These are phyloP conservation scores for Heteromeles arbutifolia DNA, from an alignment of 306 rosid species.

Conservation along the genomic window DNA sequence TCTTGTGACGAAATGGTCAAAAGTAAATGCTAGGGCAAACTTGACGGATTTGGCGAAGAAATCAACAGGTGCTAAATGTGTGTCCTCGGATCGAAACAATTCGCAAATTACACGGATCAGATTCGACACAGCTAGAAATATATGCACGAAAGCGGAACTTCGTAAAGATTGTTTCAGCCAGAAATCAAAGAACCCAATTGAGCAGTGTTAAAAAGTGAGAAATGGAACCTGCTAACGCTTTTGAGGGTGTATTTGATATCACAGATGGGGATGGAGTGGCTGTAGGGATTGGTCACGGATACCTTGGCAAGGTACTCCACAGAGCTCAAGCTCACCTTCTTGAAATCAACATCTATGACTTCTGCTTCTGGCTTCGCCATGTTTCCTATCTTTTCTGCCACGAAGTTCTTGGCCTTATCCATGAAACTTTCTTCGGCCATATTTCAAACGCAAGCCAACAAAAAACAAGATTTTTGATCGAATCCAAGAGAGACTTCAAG, in stretches of 20 bases:
- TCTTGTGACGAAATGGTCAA: neutral
- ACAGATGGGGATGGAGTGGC: conserved; percentile 52
- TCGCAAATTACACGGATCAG: neutral
- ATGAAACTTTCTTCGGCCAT: conserved; percentile 43
- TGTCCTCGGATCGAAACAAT: neutral
- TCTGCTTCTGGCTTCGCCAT: conserved; percentile 67
- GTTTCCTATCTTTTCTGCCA: conserved; percentile 39
- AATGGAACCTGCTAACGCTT: conserved; percentile 43
- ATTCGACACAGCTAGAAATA: neutral
- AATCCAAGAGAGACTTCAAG: neutral
- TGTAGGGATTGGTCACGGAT: conserved; percentile 55
- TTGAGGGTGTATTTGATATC: conserved; percentile 63
- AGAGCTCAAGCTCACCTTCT: conserved; percentile 31
- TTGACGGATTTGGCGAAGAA: neutral
- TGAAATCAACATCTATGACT: conserved; percentile 54
- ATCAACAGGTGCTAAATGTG: neutral
- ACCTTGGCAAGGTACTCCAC: conserved; percentile 59
- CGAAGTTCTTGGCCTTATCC: conserved; percentile 51
- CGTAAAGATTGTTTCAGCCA: neutral
- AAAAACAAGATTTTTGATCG: neutral
- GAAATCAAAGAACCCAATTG: neutral
- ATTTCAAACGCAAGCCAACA: neutral
- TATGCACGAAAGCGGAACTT: neutral
- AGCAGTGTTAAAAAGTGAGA: neutral
- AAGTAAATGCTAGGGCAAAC: neutral